Evolutionary conservation across 805 yeast genomes (phyloP).

Genomic region (Saccharomycopsis fibuligera): DNA sequence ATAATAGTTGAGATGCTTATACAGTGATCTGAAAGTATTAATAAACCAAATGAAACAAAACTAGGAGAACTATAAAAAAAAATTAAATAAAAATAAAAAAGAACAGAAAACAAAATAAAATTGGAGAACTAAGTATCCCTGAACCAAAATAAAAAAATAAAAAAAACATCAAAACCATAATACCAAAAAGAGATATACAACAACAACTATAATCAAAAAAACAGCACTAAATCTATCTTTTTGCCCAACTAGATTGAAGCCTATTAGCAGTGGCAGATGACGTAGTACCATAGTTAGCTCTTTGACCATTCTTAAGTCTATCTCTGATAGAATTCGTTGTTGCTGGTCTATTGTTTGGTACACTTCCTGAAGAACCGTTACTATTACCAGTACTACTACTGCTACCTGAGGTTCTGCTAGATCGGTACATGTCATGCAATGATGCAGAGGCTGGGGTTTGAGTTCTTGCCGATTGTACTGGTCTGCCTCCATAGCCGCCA

Average conservation of each 20-base stretch:
- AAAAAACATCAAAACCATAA: background rate
- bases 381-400: background rate
- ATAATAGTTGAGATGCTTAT: too few relatives aligned
- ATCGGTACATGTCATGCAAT: constrained; percentile 18
- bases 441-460: constrained; percentile 22
- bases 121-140: too few relatives aligned
- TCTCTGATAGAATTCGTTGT: constrained; percentile 12
- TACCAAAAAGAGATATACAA: background rate
- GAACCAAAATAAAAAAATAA: too few relatives aligned
- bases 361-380: constrained; percentile 2
- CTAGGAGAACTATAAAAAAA: too few relatives aligned
- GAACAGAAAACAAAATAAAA: too few relatives aligned
- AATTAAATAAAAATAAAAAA: too few relatives aligned
- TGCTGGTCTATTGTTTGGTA: background rate
- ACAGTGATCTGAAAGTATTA: too few relatives aligned
- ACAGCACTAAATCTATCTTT: too few relatives aligned
- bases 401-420: constrained; percentile 3
- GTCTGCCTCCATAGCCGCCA: background rate
- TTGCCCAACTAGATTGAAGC: constrained; percentile 8
- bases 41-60: too few relatives aligned
- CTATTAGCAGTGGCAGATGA: constrained; percentile 9
- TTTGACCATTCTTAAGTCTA: constrained; percentile 13
- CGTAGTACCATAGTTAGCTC: constrained; percentile 6
- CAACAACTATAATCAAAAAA: too few relatives aligned
- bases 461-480: constrained; percentile 11